Evolutionary conservation across 768 basidiomycete genomes (phyloP).

Genomic region (Tulasnella sp.): DNA sequence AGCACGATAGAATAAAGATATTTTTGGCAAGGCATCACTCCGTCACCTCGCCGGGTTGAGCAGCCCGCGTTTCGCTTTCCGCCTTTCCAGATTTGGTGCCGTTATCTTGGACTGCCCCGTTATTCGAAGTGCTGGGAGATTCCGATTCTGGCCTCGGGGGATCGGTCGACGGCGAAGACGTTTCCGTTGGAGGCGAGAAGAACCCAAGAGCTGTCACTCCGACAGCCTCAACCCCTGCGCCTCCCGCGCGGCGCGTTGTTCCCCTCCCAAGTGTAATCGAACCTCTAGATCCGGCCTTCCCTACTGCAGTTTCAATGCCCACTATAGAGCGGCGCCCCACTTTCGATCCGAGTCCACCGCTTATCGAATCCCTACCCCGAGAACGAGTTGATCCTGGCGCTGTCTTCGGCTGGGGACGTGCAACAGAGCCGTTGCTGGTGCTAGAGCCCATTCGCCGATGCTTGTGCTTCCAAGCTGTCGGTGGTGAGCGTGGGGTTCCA

Average conservation of each 20-base stretch:
- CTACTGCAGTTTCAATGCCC: constrained; percentile 53
- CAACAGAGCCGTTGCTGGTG: constrained; percentile 28
- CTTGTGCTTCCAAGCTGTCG: constrained; percentile 10
- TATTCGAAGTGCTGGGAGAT: neutral
- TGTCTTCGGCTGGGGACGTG: constrained; percentile 38
- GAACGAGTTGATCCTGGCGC: constrained; percentile 29
- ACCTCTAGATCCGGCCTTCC: constrained; percentile 30
- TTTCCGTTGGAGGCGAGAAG: constrained; percentile 47
- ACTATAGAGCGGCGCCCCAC: constrained; percentile 54
- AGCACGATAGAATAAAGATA: neutral
- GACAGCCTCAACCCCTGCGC: constrained; percentile 70
- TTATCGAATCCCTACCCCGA: constrained; percentile 29
- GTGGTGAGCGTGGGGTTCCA: constrained; percentile 17
- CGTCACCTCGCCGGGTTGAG: neutral
- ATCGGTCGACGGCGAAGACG: neutral
- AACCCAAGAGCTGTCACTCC: constrained; percentile 75
- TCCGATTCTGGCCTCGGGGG: neutral
- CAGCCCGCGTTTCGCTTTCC: neutral
- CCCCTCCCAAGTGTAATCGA: constrained; percentile 27
- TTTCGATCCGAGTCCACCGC: constrained; percentile 38
- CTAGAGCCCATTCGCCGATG: constrained; percentile 32
- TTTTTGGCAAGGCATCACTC: neutral
- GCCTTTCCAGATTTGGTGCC: neutral
- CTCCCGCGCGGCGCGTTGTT: constrained; percentile 50
- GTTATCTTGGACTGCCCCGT: neutral